Evolutionary conservation across 495 filamentous ascomycete species (phyloP), one percentile per base, ranked within the genome.

Genomic region (Podospora pseudopauciseta): DNA sequence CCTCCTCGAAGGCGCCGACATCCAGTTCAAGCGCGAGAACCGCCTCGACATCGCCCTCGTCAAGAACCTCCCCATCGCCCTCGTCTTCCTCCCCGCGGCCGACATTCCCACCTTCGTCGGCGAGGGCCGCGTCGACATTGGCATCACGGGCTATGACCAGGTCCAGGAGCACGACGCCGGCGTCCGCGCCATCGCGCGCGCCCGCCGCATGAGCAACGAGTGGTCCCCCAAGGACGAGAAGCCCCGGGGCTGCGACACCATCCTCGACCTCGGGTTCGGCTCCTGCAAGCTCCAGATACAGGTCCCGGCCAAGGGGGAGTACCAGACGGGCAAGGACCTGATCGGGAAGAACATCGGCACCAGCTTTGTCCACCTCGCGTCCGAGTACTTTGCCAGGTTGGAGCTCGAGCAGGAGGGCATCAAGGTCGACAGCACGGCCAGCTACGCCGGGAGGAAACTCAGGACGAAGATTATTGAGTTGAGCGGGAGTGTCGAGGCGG

Each of bases 91-190:
- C 53, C 95, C 95, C 27, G 95, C 93, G 44, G 94, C 92, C 65
- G 95, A 98, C 78, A 99, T 99, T 75, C 96, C 95, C 28, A 94
- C 91, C 64, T 98, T 97, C 72, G 93, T 99, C 57, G 95, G 94
- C 30, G 93, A 97, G 77, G 95, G 95, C 32, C 87, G 90, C 63
- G 95, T 98, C 16, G 93, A 96, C 75, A 80, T 99, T 5, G 95
- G 95, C 64, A 99, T 99, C 70, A 99, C 95, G 0, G 95, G 95
- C 49, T 85, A 86, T 64, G 96, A 99, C 78, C 92, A 96, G 72
- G 92, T 98, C 20, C 89, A 89, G 26, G 96, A 98, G 80, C 92
- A 97, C 82, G 93, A 94, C 78, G 87, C 90, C 87, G 84, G 82
- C 49, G 83, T 90, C 11, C 84, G 89, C 6, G 83, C 85, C 19